These are phyloP conservation scores for Pelargonium myrrhifolium DNA, from an alignment of 441 rosid genomes.

Conservation along the genomic window DNA sequence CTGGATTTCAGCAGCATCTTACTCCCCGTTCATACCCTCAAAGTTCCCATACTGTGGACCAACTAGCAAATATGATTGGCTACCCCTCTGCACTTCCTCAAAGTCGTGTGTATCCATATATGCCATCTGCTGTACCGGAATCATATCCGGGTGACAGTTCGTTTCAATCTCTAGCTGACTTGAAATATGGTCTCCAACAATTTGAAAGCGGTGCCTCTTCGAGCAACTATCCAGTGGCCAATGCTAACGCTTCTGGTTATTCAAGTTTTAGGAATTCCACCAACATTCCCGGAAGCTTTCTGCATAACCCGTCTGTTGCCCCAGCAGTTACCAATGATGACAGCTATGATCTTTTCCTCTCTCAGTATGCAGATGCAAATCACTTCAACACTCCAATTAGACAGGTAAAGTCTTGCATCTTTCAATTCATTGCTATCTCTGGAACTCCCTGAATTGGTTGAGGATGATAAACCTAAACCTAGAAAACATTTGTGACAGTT, in stretches of 20 bases:
- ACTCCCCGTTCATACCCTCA: constrained; percentile 20
- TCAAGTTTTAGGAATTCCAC: constrained; percentile 22
- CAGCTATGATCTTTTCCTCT: constrained; percentile 21
- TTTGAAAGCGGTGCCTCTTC: constrained; percentile 16
- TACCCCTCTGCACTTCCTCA: constrained; percentile 20
- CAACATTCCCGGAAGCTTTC: constrained; percentile 21
- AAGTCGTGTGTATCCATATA: neutral
- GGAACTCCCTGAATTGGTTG: neutral
- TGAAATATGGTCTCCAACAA: constrained; percentile 18
- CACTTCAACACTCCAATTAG: constrained; percentile 15
- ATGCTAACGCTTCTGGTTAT: constrained; percentile 20
- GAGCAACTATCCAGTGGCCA: constrained; percentile 22
- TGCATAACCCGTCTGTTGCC: constrained; percentile 18
- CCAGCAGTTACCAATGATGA: constrained; percentile 13
- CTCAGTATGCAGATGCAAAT: constrained; percentile 23
- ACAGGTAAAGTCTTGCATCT: constrained; percentile 26
- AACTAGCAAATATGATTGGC: constrained; percentile 15
- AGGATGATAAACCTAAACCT: neutral
- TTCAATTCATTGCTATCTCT: neutral
- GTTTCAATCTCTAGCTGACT: constrained; percentile 20
- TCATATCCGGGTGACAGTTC: constrained; percentile 19
- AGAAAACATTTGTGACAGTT: neutral
- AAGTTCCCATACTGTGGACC: constrained; percentile 12
- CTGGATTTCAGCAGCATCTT: constrained; percentile 18
- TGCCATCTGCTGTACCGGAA: constrained; percentile 23